Conservation (phyloP, 192 early-diverging fungal genomes). For the Coemansia sp. region DNA sequence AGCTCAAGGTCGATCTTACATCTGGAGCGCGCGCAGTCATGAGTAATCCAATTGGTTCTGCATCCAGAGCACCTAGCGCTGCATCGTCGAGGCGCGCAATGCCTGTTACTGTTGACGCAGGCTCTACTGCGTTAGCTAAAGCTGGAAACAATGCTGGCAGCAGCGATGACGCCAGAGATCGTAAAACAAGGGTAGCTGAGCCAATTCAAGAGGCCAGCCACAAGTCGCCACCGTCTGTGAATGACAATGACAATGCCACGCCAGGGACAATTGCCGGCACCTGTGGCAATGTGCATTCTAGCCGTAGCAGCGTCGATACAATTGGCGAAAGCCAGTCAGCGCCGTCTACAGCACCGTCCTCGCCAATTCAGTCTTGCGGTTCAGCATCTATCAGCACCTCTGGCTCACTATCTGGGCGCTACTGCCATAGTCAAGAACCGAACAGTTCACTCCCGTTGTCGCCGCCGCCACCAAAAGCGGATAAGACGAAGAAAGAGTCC, state of each 20-base stretch:
- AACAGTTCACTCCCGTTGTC: not conserved
- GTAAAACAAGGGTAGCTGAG: too few relatives aligned
- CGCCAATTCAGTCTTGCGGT: too few relatives aligned
- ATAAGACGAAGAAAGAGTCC: not conserved
- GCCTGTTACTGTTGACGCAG: not conserved
- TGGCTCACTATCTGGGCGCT: too few relatives aligned
- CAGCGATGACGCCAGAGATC: not conserved
- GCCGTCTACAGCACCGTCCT: too few relatives aligned
- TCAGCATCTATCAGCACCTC: too few relatives aligned
- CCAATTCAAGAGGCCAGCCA: too few relatives aligned
- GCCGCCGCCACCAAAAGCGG: not conserved
- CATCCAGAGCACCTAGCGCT: conserved; percentile 4
- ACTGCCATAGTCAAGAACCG: too few relatives aligned
- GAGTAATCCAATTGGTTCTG: not conserved
- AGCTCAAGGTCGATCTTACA: conserved; percentile 36
- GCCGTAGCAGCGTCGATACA: too few relatives aligned
- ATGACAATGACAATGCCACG: not conserved
- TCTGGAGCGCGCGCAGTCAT: conserved; percentile 10
- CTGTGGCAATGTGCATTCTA: too few relatives aligned
- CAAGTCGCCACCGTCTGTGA: conserved; percentile 1
- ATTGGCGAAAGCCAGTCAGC: too few relatives aligned
- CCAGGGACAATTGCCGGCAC: not conserved
- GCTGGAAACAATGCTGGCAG: not conserved
- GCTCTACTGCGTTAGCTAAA: too few relatives aligned
- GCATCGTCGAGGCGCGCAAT: conserved; percentile 3